These are phyloP conservation scores for Vitis hybrid DNA, from an alignment of 177 flowering plant species.

Conservation along the genomic window DNA sequence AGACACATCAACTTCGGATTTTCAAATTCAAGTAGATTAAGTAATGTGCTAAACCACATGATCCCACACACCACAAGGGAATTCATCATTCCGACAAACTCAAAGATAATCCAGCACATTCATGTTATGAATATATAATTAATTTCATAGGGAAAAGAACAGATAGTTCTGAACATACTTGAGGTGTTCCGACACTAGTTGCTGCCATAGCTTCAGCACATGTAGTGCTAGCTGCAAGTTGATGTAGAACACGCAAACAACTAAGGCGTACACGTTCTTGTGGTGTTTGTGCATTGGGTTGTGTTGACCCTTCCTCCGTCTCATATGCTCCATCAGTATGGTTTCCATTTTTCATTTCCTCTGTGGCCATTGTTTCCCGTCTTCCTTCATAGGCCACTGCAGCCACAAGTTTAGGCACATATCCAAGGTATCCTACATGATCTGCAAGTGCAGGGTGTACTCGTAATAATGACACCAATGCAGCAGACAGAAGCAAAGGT, in stretches of 20 bases:
- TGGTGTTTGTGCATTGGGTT: constrained; percentile 65
- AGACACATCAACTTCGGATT: background rate
- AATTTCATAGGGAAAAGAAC: background rate
- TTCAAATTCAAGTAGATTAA: background rate
- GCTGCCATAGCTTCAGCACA: constrained; percentile 99
- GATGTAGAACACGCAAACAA: constrained; percentile 94
- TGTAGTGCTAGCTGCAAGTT: constrained; percentile 97
- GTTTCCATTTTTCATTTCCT: constrained; percentile 47
- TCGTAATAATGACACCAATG: constrained; percentile 86
- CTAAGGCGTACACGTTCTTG: constrained; percentile 98
- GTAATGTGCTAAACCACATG: background rate
- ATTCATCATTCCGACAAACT: background rate
- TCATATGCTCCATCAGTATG: constrained; percentile 42
- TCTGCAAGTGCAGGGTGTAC: constrained; percentile 98
- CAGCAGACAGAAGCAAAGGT: constrained; percentile 93
- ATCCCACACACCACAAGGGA: constrained; percentile 1
- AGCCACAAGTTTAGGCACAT: constrained; percentile 96
- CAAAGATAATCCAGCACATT: background rate
- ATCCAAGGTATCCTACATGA: constrained; percentile 98
- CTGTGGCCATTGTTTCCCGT: constrained; percentile 88
- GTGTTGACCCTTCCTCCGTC: constrained; percentile 52
- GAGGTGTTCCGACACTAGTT: constrained; percentile 95
- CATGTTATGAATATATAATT: background rate
- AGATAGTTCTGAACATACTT: constrained; percentile 41
- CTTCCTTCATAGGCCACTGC: constrained; percentile 97